phyloP scores from a whole-genome alignment of 345 rosid genomes.

The Eucalyptus leucophloia region DNA sequence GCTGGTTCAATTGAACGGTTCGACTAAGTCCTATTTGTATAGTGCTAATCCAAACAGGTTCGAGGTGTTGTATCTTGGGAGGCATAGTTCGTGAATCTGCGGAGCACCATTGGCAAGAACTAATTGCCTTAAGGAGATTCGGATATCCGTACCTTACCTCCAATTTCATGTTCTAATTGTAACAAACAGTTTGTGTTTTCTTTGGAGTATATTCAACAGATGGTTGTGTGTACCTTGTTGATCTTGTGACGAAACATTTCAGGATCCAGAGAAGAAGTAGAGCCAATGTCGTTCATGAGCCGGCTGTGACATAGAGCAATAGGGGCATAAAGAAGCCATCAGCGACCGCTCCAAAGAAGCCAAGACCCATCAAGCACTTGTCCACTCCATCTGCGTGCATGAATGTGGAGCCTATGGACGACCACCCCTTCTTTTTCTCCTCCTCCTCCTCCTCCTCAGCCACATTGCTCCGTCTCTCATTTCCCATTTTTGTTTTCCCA shows the following conservation, averaged over 20 bases:
- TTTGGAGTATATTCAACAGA: no score
- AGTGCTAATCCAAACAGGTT: no score
- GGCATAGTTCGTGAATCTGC: no score
- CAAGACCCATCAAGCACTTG: slow-evolving; percentile 49
- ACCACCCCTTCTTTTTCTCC: not conserved
- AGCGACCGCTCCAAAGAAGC: slow-evolving; percentile 54
- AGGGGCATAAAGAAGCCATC: slow-evolving; percentile 67
- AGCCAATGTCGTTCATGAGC: slow-evolving; percentile 65
- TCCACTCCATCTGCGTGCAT: slow-evolving; percentile 59
- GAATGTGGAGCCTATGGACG: slow-evolving; percentile 42
- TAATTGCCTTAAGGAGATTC: no score
- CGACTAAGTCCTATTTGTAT: no score
- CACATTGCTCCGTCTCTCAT: not conserved
- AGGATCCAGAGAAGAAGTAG: slow-evolving; percentile 1
- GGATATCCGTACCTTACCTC: no score
- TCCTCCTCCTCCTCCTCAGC: not conserved
- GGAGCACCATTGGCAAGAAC: no score
- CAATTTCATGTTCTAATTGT: no score
- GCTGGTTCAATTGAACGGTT: no score
- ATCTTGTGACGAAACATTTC: slow-evolving; percentile 26
- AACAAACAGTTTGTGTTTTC: no score
- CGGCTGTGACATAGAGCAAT: slow-evolving; percentile 42
- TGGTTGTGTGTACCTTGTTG: slow-evolving; percentile 20
- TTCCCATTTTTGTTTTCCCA: not conserved
- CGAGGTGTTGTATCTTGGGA: no score